Conservation (phyloP, 2,329 filamentous ascomycete species). For the Colletotrichum liaoningense region DNA sequence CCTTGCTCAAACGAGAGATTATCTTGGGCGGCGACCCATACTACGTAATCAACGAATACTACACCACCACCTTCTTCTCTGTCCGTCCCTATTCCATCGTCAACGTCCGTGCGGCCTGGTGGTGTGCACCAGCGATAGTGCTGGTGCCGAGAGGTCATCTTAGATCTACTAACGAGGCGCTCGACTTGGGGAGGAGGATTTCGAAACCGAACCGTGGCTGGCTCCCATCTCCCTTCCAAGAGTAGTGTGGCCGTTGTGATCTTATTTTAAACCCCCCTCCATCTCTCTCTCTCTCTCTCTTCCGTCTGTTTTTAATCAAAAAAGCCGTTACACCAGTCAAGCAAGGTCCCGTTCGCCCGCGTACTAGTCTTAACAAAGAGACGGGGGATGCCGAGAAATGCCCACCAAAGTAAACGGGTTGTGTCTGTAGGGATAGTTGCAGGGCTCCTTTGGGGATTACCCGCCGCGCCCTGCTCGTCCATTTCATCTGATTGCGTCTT, state of each 20-base stretch:
- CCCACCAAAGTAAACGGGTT: background rate
- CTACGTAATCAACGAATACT: background rate
- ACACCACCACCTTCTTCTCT: background rate
- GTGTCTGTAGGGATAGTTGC: constrained; percentile 17
- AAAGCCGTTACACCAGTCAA: constrained; percentile 27
- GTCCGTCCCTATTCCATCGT: background rate
- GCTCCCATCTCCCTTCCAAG: background rate
- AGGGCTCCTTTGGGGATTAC: background rate
- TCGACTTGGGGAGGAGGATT: background rate
- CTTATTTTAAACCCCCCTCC: background rate
- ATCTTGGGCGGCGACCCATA: background rate
- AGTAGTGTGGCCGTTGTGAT: background rate
- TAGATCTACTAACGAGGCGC: background rate
- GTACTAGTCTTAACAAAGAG: constrained; percentile 12
- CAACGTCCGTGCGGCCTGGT: background rate
- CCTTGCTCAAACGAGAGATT: background rate
- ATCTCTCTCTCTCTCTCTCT: background rate
- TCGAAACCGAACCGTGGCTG: background rate
- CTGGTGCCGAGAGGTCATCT: background rate
- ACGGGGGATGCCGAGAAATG: constrained; percentile 21
- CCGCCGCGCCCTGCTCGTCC: background rate
- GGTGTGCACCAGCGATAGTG: background rate
- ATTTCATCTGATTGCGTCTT: background rate
- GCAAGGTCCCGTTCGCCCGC: constrained; percentile 23
- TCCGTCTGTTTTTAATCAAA: background rate